Evolutionary conservation across 352 stramenopile species (phyloP), one percentile per base, ranked within the genome.

Genomic region (Phytopythium helicoides): DNA sequence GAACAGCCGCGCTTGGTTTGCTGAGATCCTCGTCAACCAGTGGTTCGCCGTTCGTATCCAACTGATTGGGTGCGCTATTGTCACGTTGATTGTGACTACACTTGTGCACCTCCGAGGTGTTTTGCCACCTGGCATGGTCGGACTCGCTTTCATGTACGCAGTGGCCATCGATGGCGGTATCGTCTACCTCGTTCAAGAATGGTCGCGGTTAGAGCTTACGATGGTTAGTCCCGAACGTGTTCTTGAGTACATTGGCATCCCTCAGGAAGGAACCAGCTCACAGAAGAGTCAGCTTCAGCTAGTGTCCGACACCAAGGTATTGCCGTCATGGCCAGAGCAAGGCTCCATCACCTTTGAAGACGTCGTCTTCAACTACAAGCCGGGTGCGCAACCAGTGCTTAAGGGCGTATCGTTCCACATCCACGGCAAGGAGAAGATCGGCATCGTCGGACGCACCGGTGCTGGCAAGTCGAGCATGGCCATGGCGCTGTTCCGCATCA

Each of bases 361-460:
- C 47, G 86, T 97, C 18, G 65, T 52, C 5, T 65, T 96, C 36
- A 53, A 82, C 14, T 98, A 97, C 76, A 80, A 91, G 23, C 61
- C 77, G 16, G 63, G 66, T 16, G 89, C 52, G 2, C 33, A n/a
- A 3, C 47, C 61, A 1, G 60, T 71, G 3, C 67, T 95, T 25
- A 50, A 60, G 9, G 44, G 62, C 22, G 28, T 61, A 34, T 48
- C 21, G 4, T 34, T 58, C 12, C 45, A 14, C 1, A 34, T 85
- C 22, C 66, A 67, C n/a, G 60, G 64, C 40, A 42, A 42, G 77
- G 22, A 93, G 44, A 82, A 85, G 54, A 82, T 90, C 58, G 89
- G 86, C 35, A 81, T 98, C n/a, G 76, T 95, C 12, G 87, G 87
- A n/a, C 62, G 87, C 55, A 97, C 87, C n/a, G n/a, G n/a, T n/a